phyloP scores from a whole-genome alignment of 257 asterid species.

The Przewalskia tangutica region DNA sequence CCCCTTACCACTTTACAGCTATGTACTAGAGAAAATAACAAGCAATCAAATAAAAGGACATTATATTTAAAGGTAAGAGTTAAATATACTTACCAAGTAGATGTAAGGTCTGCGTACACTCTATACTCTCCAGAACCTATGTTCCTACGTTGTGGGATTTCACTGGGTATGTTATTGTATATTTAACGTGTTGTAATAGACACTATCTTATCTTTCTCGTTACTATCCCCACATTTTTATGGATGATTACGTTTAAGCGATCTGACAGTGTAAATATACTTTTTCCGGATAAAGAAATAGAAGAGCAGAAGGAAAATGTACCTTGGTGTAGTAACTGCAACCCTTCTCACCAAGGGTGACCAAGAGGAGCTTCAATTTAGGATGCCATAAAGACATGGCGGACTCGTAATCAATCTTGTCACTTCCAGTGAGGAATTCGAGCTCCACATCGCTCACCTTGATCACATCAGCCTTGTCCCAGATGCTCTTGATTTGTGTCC shows the following conservation, averaged over 20 bases:
- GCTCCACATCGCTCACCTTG: slow-evolving; percentile 87
- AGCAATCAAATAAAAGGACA: not conserved
- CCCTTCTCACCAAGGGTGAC: slow-evolving; percentile 94
- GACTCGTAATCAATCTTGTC: slow-evolving; percentile 68
- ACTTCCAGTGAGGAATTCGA: slow-evolving; percentile 78
- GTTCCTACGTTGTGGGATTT: too few relatives aligned
- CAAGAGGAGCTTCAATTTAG: slow-evolving; percentile 67
- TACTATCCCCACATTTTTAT: too few relatives aligned
- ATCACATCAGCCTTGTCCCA: slow-evolving; percentile 84
- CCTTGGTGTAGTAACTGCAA: slow-evolving; percentile 79
- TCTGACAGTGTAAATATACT: too few relatives aligned
- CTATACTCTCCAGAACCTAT: too few relatives aligned
- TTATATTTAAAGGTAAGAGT: too few relatives aligned
- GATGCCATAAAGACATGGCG: slow-evolving; percentile 86
- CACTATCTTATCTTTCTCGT: too few relatives aligned
- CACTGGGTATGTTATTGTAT: too few relatives aligned
- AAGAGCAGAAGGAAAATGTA: slow-evolving; percentile 5
- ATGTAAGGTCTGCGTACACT: too few relatives aligned
- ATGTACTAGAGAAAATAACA: not conserved
- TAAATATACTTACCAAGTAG: too few relatives aligned
- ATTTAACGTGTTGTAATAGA: too few relatives aligned
- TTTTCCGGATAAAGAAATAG: not conserved
- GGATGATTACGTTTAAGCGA: too few relatives aligned
- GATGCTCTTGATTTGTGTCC: slow-evolving; percentile 78
- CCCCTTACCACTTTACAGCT: slow-evolving; percentile 1